Evolutionary conservation across 176 grass and related monocot genomes (phyloP).

Genomic region (Ampelocalamus luodianensis): DNA sequence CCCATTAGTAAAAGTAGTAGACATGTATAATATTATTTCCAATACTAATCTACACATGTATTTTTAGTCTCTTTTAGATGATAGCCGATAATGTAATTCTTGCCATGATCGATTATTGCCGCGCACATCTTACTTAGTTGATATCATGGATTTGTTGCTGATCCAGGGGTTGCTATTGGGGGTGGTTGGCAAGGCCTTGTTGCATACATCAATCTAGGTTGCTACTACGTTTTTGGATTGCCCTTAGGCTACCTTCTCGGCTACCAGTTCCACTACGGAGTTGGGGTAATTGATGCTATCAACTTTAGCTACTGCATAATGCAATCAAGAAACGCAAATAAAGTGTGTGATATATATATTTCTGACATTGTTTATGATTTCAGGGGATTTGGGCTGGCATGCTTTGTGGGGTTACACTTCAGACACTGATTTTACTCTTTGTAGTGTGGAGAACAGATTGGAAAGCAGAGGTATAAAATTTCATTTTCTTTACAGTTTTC

Average conservation of each 20-base stretch:
- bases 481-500: not conserved
- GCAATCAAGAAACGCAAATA: not conserved
- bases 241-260: conserved; percentile 60
- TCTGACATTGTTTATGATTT: not conserved
- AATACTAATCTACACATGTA: not conserved
- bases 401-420: conserved; percentile 48
- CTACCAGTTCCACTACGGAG: conserved; percentile 47
- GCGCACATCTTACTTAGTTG: too few relatives aligned
- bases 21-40: not conserved
- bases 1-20: too few relatives aligned
- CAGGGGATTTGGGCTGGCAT: conserved; percentile 74
- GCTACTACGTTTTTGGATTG: conserved; percentile 57
- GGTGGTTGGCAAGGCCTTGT: conserved; percentile 70
- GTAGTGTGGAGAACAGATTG: conserved; percentile 60
- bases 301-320: not conserved
- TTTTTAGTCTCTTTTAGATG: not conserved
- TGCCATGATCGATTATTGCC: too few relatives aligned
- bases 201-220: conserved; percentile 72
- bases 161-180: conserved; percentile 59
- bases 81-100: not conserved
- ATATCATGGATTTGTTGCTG: not conserved
- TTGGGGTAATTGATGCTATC: conserved; percentile 39
- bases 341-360: not conserved
- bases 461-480: conserved; percentile 49
- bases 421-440: conserved; percentile 51